phyloP scores from a whole-genome alignment of 768 basidiomycete species.

The Kwoniella shandongensis region DNA sequence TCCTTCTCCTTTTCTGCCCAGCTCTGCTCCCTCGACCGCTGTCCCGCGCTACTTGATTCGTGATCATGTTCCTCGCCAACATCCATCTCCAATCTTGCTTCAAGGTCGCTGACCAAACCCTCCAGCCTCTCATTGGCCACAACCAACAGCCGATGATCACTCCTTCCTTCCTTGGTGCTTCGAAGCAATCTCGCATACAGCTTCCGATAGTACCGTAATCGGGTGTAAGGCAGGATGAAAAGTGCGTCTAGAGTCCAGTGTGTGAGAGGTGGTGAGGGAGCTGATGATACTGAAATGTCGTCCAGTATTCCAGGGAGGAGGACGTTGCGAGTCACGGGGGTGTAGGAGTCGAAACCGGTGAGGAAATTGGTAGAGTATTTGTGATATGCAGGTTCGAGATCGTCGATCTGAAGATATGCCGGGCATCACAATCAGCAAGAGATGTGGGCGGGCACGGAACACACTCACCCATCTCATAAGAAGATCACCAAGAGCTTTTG shows the following conservation, averaged over 20 bases:
- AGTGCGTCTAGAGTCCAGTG: constrained; percentile 81
- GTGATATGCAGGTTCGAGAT: constrained; percentile 82
- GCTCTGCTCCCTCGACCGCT: constrained; percentile 31
- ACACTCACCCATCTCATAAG: constrained; percentile 90
- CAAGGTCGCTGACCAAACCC: constrained; percentile 66
- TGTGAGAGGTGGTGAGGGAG: constrained; percentile 58
- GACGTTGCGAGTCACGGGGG: constrained; percentile 72
- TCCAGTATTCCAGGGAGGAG: constrained; percentile 68
- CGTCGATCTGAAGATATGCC: constrained; percentile 69
- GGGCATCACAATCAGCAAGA: background rate
- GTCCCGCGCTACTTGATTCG: constrained; percentile 7
- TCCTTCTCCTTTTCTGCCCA: constrained; percentile 40
- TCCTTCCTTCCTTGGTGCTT: constrained; percentile 79
- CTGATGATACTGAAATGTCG: constrained; percentile 66
- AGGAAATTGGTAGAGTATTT: constrained; percentile 72
- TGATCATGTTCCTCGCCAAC: constrained; percentile 56
- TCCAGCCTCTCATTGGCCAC: constrained; percentile 80
- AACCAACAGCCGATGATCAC: constrained; percentile 77
- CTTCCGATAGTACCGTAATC: constrained; percentile 88
- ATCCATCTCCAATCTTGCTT: constrained; percentile 61
- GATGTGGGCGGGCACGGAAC: constrained; percentile 1
- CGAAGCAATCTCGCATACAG: constrained; percentile 81
- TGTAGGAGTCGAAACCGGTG: constrained; percentile 79
- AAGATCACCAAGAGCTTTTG: constrained; percentile 89
- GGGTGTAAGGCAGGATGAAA: constrained; percentile 78